phyloP scores from a whole-genome alignment of 1,284 basidiomycete species.

The Stygiomarasmius scandens region DNA sequence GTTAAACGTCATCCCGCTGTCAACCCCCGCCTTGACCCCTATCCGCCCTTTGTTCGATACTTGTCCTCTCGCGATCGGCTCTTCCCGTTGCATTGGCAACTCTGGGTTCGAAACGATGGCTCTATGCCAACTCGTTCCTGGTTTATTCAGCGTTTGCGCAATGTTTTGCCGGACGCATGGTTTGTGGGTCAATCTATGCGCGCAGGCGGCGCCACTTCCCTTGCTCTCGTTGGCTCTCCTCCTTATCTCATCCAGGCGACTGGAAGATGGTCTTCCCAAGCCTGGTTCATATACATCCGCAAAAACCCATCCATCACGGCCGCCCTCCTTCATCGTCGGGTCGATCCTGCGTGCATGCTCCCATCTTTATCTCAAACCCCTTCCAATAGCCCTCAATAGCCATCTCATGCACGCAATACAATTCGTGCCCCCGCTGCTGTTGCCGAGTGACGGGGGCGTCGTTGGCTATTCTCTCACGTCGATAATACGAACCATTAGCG shows the following conservation, averaged over 20 bases:
- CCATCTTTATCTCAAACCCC: no score
- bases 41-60: not conserved
- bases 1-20: conserved; percentile 4
- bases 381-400: no score
- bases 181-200: conserved; percentile 24
- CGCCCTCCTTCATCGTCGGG: not conserved
- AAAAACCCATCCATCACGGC: conserved; percentile 16
- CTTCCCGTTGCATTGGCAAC: not conserved
- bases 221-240: conserved; percentile 19
- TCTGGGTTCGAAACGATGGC: conserved; percentile 1
- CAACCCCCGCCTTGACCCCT: not conserved
- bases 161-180: not conserved
- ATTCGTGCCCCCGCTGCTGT: no score
- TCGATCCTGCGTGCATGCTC: no score
- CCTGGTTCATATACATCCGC: conserved; percentile 22
- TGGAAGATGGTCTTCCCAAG: conserved; percentile 24
- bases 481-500: no score
- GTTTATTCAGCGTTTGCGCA: conserved; percentile 5
- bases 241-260: conserved; percentile 20
- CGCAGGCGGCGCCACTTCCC: conserved; percentile 23
- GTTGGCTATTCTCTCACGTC: no score
- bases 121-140: conserved; percentile 7
- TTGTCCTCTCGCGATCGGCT: not conserved
- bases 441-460: no score
- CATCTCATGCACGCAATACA: no score